These are phyloP conservation scores for Delonix regia DNA, from an alignment of 306 rosid genomes.

Conservation along the genomic window DNA sequence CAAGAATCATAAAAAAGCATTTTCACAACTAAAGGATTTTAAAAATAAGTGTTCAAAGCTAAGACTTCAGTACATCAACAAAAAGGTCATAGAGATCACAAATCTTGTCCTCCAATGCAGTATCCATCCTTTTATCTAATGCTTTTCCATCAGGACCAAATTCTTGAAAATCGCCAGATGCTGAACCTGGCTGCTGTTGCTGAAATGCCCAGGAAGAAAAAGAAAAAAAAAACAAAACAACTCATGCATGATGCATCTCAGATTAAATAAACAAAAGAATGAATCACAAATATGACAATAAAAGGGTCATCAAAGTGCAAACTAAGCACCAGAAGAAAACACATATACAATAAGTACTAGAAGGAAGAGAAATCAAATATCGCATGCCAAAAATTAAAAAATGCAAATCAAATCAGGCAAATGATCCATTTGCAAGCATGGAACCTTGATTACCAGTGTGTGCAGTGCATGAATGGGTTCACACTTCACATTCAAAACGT, in stretches of 20 bases:
- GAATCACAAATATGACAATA: not conserved
- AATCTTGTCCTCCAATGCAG: conserved; percentile 89
- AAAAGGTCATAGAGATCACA: conserved; percentile 98
- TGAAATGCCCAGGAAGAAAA: conserved; percentile 62
- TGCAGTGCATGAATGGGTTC: not conserved
- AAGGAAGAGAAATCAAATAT: conserved; percentile 31
- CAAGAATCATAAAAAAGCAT: conserved; percentile 33
- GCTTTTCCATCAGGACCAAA: conserved; percentile 67
- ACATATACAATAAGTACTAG: conserved; percentile 21
- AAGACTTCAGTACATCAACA: conserved; percentile 72
- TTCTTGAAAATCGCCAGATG: conserved; percentile 68
- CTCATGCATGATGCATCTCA: conserved; percentile 35
- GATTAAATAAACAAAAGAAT: conserved; percentile 31
- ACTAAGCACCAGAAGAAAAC: conserved; percentile 27
- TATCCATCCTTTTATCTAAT: conserved; percentile 67
- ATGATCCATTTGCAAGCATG: conserved; percentile 28
- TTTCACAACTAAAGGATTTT: conserved; percentile 28
- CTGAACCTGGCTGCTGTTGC: conserved; percentile 72
- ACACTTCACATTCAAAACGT: not conserved
- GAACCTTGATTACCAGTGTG: conserved; percentile 8
- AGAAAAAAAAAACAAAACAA: conserved; percentile 25
- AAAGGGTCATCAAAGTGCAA: not conserved
- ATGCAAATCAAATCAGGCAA: not conserved
- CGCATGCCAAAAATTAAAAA: not conserved
- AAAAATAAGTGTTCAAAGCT: conserved; percentile 35